phyloP scores from a whole-genome alignment of 805 yeast species.

The Starmerella scarabaei region DNA sequence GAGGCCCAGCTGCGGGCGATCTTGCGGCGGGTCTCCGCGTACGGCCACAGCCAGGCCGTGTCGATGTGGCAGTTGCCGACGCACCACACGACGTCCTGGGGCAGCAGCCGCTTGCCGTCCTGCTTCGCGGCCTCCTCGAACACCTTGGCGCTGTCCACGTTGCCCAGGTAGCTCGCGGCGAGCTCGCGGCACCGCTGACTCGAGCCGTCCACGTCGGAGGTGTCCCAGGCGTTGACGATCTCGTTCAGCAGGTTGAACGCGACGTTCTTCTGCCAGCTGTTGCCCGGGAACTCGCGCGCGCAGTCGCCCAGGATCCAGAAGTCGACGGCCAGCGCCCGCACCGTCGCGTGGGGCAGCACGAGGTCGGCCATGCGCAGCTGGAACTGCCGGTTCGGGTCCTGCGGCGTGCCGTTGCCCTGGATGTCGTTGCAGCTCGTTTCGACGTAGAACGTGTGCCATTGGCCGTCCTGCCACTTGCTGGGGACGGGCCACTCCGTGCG shows the following conservation, averaged over 20 bases:
- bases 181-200: conserved; percentile 52
- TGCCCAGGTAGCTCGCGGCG: conserved; percentile 54
- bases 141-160: conserved; percentile 54
- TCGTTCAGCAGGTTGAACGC: conserved; percentile 70
- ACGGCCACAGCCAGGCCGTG: conserved; percentile 99
- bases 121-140: conserved; percentile 19
- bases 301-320: conserved; percentile 86
- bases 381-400: conserved; percentile 62
- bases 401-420: conserved; percentile 70
- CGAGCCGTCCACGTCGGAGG: conserved; percentile 40
- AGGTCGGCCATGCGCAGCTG: conserved; percentile 57
- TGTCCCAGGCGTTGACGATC: conserved; percentile 76
- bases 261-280: conserved; percentile 67
- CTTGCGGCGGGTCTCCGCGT: conserved; percentile 87
- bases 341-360: conserved; percentile 67
- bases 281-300: conserved; percentile 68
- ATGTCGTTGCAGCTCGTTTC: conserved; percentile 92
- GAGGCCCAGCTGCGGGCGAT: conserved; percentile 92
- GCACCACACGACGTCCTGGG: conserved; percentile 45
- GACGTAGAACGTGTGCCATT: conserved; percentile 56
- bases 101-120: conserved; percentile 10
- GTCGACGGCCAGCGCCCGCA: conserved; percentile 64
- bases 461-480: conserved; percentile 32
- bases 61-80: conserved; percentile 95
- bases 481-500: conserved; percentile 66